Percentiles rank a stretch among this genome's conserved stretches.
These are phyloP conservation scores for Roridomyces roridus DNA, from an alignment of 768 basidiomycete species.

Conservation along the genomic window DNA sequence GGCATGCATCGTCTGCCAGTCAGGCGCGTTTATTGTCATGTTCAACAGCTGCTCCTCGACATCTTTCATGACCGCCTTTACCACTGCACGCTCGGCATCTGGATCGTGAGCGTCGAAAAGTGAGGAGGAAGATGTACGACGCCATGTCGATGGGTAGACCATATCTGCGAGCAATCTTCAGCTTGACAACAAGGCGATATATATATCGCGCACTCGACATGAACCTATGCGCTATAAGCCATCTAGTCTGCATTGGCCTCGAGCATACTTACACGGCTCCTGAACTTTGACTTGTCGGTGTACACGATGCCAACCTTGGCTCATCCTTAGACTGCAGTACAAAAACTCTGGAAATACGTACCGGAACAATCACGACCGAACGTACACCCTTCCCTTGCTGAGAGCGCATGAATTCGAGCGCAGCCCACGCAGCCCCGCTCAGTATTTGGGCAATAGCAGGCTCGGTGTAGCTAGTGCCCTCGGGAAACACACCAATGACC, in stretches of 20 bases:
- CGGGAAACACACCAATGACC: slow-evolving; percentile 73
- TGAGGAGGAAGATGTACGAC: slow-evolving; percentile 42
- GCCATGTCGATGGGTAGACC: slow-evolving; percentile 52
- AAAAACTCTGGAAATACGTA: slow-evolving; percentile 28
- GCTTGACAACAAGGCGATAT: background rate
- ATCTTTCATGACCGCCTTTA: slow-evolving; percentile 60
- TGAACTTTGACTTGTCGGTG: slow-evolving; percentile 69
- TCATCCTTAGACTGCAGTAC: no score
- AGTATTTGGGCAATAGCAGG: slow-evolving; percentile 53
- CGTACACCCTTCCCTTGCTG: slow-evolving; percentile 28
- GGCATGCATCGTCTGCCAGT: slow-evolving; percentile 72
- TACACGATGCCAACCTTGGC: slow-evolving; percentile 58
- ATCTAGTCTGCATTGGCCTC: background rate
- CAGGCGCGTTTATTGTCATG: slow-evolving; percentile 68
- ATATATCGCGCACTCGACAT: slow-evolving; percentile 31
- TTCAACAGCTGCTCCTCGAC: slow-evolving; percentile 55
- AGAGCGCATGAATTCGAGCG: slow-evolving; percentile 65
- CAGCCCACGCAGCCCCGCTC: slow-evolving; percentile 76
- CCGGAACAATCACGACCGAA: slow-evolving; percentile 58
- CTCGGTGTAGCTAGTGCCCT: slow-evolving; percentile 61
- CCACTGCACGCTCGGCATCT: slow-evolving; percentile 49
- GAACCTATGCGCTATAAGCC: slow-evolving; percentile 6
- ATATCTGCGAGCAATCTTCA: slow-evolving; percentile 43
- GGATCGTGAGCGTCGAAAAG: slow-evolving; percentile 45
- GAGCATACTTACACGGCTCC: slow-evolving; percentile 53